Evolutionary conservation across 257 asterid genomes (phyloP).

Genomic region (Plantago elongata): DNA sequence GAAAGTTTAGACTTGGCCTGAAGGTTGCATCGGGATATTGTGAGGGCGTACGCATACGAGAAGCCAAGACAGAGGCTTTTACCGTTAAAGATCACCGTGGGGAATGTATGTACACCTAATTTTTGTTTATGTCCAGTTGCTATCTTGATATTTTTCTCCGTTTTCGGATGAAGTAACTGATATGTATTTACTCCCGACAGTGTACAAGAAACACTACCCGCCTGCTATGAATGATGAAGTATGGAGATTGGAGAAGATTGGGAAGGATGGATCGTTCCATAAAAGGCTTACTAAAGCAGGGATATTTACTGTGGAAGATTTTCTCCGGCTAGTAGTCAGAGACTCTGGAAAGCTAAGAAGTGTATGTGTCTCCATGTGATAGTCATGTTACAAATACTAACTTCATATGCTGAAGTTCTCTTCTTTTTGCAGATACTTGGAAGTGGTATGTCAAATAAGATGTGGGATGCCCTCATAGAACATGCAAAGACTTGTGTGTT

Average conservation of each 20-base stretch:
- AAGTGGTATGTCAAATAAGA: conserved; percentile 96
- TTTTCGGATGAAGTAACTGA: background rate
- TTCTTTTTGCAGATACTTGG: conserved; percentile 69
- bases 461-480: conserved; percentile 97
- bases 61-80: conserved; percentile 95
- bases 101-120: conserved; percentile 57
- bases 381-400: no score
- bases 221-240: conserved; percentile 90
- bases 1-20: conserved; percentile 92
- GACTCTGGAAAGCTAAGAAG: conserved; percentile 85
- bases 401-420: conserved; percentile 2
- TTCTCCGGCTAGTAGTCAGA: conserved; percentile 84
- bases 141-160: background rate
- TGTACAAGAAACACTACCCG: conserved; percentile 97
- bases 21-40: conserved; percentile 80
- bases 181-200: conserved; percentile 30
- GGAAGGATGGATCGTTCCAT: conserved; percentile 98
- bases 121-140: conserved; percentile 4
- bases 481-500: conserved; percentile 91
- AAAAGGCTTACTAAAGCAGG: conserved; percentile 80
- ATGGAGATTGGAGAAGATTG: conserved; percentile 99
- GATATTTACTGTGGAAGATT: conserved; percentile 79
- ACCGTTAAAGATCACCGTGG: conserved; percentile 96
- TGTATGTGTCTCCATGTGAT: conserved; percentile 36
- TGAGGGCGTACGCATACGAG: conserved; percentile 82